phyloP scores from a whole-genome alignment of 345 rosid genomes.

The Euphorbia peplus region DNA sequence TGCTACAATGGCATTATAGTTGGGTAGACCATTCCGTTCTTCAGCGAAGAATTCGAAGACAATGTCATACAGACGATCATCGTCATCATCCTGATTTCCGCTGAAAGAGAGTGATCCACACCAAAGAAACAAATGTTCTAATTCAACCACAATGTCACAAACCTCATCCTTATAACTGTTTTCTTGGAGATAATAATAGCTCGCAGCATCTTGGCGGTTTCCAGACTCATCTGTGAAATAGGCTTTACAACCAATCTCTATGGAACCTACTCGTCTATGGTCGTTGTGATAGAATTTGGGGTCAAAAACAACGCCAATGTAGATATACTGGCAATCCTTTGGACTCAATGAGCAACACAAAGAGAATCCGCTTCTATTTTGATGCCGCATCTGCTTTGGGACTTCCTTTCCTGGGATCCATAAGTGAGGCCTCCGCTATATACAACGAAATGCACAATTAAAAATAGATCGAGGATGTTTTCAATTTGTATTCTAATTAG shows the following conservation, averaged over 20 bases:
- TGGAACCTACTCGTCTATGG: background rate
- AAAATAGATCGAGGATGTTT: too few species aligned
- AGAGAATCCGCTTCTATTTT: background rate
- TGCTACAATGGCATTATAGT: background rate
- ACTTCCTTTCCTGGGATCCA: conserved; percentile 1
- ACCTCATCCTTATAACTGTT: background rate
- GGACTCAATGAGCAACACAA: background rate
- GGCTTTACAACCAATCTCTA: background rate
- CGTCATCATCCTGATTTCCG: background rate
- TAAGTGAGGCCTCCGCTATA: background rate
- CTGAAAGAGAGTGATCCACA: background rate
- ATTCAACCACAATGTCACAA: background rate
- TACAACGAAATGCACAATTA: too few species aligned
- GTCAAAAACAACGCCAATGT: background rate
- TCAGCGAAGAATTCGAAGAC: background rate
- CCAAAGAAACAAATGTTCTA: conserved; percentile 7
- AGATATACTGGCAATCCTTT: background rate
- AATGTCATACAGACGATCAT: background rate
- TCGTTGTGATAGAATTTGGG: background rate
- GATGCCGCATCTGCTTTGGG: background rate
- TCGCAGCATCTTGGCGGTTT: background rate
- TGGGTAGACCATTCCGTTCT: background rate
- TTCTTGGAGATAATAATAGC: background rate
- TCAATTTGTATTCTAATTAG: too few species aligned
- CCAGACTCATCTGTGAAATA: background rate